These are phyloP conservation scores for Tetrahymena thermophila DNA, from an alignment of 73 alveolate genomes.

Conservation along the genomic window DNA sequence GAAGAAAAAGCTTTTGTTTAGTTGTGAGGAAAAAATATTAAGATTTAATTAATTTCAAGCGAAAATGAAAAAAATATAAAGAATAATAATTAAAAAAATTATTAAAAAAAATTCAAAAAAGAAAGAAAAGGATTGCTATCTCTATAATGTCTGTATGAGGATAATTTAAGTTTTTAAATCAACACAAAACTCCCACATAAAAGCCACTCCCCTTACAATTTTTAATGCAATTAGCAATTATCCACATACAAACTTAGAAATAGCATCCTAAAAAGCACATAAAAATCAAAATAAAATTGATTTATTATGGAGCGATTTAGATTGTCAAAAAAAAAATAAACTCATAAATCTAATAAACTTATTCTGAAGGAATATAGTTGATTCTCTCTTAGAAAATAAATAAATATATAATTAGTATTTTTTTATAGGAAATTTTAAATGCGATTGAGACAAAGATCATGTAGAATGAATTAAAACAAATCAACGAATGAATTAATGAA, in stretches of 20 bases:
- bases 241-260: neutral
- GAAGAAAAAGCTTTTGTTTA: too few relatives aligned
- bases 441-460: neutral
- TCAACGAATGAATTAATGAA: too few relatives aligned
- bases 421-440: neutral
- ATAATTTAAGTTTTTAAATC: neutral
- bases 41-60: too few relatives aligned
- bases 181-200: neutral
- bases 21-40: too few relatives aligned
- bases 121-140: neutral
- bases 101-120: neutral
- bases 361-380: neutral
- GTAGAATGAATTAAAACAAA: neutral
- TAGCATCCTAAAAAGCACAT: neutral
- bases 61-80: too few relatives aligned
- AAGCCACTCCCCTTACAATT: neutral
- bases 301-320: neutral
- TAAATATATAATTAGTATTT: neutral
- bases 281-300: neutral
- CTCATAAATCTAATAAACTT: neutral
- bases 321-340: neutral
- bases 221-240: neutral
- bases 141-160: neutral
- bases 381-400: neutral
- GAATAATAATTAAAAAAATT: neutral